Percentiles rank a stretch among this genome's conserved stretches.
Evolutionary conservation across 345 rosid genomes (phyloP).

Genomic region (Gossypioides kirkii): DNA sequence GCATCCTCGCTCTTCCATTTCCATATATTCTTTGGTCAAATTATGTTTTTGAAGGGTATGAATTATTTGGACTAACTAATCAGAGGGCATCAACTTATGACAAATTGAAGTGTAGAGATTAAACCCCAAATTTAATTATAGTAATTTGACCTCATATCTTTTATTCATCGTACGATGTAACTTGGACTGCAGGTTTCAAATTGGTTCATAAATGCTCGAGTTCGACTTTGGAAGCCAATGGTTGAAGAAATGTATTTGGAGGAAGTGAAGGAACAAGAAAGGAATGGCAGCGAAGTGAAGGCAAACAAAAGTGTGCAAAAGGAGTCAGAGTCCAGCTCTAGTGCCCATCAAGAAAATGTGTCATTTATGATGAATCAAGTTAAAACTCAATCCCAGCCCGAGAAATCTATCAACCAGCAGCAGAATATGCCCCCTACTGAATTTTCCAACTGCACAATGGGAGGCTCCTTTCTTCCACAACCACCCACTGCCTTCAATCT

Average conservation of each 20-base stretch:
- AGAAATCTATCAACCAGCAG: constrained; percentile 18
- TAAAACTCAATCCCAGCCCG: constrained; percentile 22
- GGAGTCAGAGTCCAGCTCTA: constrained; percentile 12
- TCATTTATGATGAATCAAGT: constrained; percentile 21
- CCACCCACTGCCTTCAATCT: constrained; percentile 30
- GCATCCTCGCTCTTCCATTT: not conserved
- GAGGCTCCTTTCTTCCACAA: constrained; percentile 24
- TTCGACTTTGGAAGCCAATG: constrained; percentile 89
- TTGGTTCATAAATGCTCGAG: constrained; percentile 84
- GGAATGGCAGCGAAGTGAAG: constrained; percentile 20
- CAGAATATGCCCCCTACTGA: constrained; percentile 13
- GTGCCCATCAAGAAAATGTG: constrained; percentile 10
- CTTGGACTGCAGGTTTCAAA: constrained; percentile 46
- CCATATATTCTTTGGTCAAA: not conserved
- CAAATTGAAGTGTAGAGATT: too few relatives aligned
- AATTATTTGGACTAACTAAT: too few relatives aligned
- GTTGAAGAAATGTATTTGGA: constrained; percentile 76
- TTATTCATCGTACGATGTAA: not conserved
- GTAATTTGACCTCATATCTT: not conserved
- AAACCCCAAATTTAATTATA: too few relatives aligned
- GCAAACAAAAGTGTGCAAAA: constrained; percentile 19
- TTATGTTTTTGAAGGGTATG: too few relatives aligned
- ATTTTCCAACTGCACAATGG: constrained; percentile 31
- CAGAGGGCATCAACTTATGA: too few relatives aligned
- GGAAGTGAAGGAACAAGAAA: constrained; percentile 45